Evolutionary conservation across 805 yeast genomes (phyloP).

Genomic region (Priceomyces medius): DNA sequence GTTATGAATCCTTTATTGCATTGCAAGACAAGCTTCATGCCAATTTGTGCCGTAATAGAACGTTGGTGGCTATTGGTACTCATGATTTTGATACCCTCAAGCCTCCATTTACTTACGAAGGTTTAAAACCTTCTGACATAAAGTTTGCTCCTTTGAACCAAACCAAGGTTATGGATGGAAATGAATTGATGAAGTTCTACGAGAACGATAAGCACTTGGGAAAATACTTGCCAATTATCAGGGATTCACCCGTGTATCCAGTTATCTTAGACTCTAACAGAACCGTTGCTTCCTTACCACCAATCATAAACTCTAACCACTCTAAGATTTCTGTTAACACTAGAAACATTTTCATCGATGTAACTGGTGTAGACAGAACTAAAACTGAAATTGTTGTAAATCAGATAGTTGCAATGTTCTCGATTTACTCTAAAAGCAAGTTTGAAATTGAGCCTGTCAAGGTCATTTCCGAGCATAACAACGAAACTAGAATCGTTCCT

Average conservation of each 20-base stretch:
- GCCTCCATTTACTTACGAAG: conserved; percentile 87
- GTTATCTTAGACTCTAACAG: conserved; percentile 77
- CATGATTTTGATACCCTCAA: conserved; percentile 83
- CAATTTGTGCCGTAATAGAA: conserved; percentile 94
- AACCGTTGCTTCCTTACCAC: conserved; percentile 89
- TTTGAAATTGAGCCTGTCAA: conserved; percentile 90
- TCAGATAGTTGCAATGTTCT: conserved; percentile 93
- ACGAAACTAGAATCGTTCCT: conserved; percentile 75
- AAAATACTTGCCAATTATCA: conserved; percentile 82
- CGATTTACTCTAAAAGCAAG: conserved; percentile 77
- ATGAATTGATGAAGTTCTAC: conserved; percentile 82
- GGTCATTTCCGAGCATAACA: conserved; percentile 78
- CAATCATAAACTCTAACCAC: conserved; percentile 89
- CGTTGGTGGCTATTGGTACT: conserved; percentile 97
- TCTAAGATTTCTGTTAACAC: conserved; percentile 86
- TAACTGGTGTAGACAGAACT: conserved; percentile 93
- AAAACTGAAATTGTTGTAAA: conserved; percentile 91
- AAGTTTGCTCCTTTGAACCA: conserved; percentile 76
- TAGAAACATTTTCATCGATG: conserved; percentile 84
- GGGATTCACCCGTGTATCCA: conserved; percentile 86
- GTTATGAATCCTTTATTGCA: conserved; percentile 92
- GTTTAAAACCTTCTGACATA: conserved; percentile 73
- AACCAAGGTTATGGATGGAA: conserved; percentile 67
- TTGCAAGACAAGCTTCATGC: conserved; percentile 95
- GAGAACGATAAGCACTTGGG: conserved; percentile 88